Conservation (phyloP, 2,329 filamentous ascomycete species). For the Diaporthe sp. region DNA sequence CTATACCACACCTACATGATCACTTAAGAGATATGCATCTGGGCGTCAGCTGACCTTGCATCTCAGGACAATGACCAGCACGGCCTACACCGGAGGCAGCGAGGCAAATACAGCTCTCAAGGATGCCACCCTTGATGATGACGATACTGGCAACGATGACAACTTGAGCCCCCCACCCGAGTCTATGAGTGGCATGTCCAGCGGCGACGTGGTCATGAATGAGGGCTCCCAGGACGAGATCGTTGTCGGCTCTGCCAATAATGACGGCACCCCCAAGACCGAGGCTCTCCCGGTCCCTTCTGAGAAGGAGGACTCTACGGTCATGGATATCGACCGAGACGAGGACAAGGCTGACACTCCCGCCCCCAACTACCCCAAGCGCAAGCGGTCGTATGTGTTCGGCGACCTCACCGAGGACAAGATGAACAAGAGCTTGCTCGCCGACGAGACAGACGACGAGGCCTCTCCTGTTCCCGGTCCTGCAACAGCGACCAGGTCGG, state of each 20-base stretch:
- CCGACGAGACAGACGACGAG: conserved; percentile 47
- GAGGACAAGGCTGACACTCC: neutral
- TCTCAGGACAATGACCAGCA: conserved; percentile 4
- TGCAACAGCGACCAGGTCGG: conserved; percentile 36
- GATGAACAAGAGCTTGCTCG: conserved; percentile 52
- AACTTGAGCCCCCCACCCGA: conserved; percentile 61
- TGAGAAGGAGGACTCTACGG: conserved; percentile 51
- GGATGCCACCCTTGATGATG: conserved; percentile 48
- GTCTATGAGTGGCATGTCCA: conserved; percentile 54
- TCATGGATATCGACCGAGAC: conserved; percentile 20
- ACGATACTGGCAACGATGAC: conserved; percentile 53
- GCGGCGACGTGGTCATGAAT: conserved; percentile 47
- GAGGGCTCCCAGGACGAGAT: conserved; percentile 65
- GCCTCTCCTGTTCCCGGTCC: conserved; percentile 32
- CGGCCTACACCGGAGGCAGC: conserved; percentile 20
- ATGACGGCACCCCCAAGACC: conserved; percentile 54
- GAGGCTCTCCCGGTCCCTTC: conserved; percentile 53
- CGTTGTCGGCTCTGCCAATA: conserved; percentile 57
- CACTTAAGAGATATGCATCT: neutral
- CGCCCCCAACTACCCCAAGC: conserved; percentile 59
- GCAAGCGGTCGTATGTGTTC: conserved; percentile 66
- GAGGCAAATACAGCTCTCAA: conserved; percentile 31
- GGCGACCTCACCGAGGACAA: conserved; percentile 63
- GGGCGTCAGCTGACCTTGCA: neutral
- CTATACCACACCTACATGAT: neutral